phyloP scores from a whole-genome alignment of 495 filamentous ascomycete species.

The Trypethelium eluteriae region DNA sequence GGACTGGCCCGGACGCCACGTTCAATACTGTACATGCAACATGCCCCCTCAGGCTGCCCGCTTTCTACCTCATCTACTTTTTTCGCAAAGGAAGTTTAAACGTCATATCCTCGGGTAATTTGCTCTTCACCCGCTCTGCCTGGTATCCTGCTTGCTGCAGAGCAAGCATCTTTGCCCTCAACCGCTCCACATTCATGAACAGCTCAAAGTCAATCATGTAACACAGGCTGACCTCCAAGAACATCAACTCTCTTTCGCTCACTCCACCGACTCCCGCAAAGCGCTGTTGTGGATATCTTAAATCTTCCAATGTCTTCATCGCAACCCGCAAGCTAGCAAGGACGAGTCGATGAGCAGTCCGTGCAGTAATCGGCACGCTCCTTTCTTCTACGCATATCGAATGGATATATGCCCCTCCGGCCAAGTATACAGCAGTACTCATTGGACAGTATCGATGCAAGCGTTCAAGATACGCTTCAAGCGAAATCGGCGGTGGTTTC shows the following conservation, averaged over 20 bases:
- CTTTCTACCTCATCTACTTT: constrained; percentile 7
- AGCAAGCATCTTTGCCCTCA: constrained; percentile 18
- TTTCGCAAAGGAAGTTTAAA: constrained; percentile 23
- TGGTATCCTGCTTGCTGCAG: constrained; percentile 24
- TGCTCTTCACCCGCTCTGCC: constrained; percentile 17
- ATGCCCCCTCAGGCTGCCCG: neutral
- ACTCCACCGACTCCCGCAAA: constrained; percentile 89
- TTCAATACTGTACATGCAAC: no score
- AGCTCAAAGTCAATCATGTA: constrained; percentile 37
- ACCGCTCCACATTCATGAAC: constrained; percentile 20
- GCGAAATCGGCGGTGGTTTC: constrained; percentile 65
- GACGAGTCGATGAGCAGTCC: constrained; percentile 81
- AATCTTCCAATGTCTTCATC: constrained; percentile 87
- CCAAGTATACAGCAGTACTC: constrained; percentile 94
- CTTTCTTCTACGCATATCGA: constrained; percentile 66
- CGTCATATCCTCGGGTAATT: constrained; percentile 19
- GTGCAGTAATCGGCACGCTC: constrained; percentile 58
- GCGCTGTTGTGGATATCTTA: constrained; percentile 72
- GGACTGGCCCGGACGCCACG: no score
- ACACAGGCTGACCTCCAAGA: constrained; percentile 67
- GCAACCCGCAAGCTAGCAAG: constrained; percentile 78
- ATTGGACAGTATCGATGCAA: constrained; percentile 88
- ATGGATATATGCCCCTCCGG: constrained; percentile 82
- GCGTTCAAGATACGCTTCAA: constrained; percentile 78
- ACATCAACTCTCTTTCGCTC: constrained; percentile 64